phyloP scores from a whole-genome alignment of 345 rosid species.

The Lepidium africanum region DNA sequence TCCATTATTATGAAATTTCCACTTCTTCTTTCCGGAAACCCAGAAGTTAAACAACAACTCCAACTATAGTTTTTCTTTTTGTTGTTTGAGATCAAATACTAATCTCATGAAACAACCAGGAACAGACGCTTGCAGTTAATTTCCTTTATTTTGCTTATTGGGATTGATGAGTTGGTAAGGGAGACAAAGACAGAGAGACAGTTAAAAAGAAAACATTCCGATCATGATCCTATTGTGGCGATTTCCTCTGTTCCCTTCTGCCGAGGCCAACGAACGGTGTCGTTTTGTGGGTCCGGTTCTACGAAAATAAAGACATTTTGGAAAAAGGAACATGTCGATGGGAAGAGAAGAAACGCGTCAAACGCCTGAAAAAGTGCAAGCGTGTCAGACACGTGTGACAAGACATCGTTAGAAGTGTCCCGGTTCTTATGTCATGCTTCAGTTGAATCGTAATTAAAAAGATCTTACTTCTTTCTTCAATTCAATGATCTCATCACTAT shows the following conservation, averaged over 20 bases:
- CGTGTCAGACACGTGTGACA: conserved; percentile 21
- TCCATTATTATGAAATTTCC: conserved; percentile 27
- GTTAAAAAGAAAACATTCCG: background rate
- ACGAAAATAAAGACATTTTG: background rate
- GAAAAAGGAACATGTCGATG: background rate
- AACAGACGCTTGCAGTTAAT: background rate
- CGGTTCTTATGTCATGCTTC: background rate
- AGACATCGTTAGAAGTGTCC: background rate
- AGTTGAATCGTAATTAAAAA: background rate
- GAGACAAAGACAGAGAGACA: background rate
- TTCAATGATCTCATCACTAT: background rate
- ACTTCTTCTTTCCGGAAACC: background rate
- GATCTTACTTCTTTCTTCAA: no score
- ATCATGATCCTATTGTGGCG: background rate
- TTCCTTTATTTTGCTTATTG: background rate
- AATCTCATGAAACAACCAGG: conserved; percentile 2
- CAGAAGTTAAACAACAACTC: background rate
- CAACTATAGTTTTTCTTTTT: background rate
- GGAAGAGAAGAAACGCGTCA: conserved; percentile 16
- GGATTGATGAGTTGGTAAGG: background rate
- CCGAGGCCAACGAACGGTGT: background rate
- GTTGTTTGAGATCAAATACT: background rate
- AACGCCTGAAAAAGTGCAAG: conserved; percentile 25
- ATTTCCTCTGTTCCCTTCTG: background rate
- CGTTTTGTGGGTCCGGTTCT: background rate